These are phyloP conservation scores for Eutrema salsugineum DNA, from an alignment of 441 rosid species.

Conservation along the genomic window DNA sequence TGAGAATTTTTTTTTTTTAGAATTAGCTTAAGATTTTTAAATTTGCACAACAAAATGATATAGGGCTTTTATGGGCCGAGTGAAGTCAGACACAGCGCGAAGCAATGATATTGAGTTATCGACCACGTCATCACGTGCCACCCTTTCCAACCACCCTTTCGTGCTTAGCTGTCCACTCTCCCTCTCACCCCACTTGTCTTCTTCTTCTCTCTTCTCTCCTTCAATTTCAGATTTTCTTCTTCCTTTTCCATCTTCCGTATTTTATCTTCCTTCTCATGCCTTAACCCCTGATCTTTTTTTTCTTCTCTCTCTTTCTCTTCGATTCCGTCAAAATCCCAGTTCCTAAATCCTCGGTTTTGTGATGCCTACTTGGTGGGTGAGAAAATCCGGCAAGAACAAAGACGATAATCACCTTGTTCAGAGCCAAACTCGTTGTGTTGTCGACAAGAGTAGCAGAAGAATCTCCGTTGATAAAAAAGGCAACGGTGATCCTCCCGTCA, in stretches of 20 bases:
- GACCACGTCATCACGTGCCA: conserved; percentile 25
- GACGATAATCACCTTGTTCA: conserved; percentile 37
- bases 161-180: conserved; percentile 26
- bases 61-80: not conserved
- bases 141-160: conserved; percentile 25
- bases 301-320: not conserved
- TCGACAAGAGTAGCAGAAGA: conserved; percentile 26
- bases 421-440: conserved; percentile 6
- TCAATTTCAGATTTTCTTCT: not conserved
- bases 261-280: conserved; percentile 11
- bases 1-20: too few relatives aligned
- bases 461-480: conserved; percentile 27
- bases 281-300: not conserved
- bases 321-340: not conserved
- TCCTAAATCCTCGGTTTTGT: not conserved
- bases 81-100: not conserved
- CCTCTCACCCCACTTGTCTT: conserved; percentile 3
- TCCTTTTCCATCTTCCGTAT: conserved; percentile 7
- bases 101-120: conserved; percentile 3
- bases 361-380: conserved; percentile 88
- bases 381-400: conserved; percentile 50
- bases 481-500: conserved; percentile 25
- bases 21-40: too few relatives aligned
- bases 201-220: conserved; percentile 13
- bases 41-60: not conserved